Conservation (phyloP, 345 rosid genomes). For the Syzygium grande region DNA sequence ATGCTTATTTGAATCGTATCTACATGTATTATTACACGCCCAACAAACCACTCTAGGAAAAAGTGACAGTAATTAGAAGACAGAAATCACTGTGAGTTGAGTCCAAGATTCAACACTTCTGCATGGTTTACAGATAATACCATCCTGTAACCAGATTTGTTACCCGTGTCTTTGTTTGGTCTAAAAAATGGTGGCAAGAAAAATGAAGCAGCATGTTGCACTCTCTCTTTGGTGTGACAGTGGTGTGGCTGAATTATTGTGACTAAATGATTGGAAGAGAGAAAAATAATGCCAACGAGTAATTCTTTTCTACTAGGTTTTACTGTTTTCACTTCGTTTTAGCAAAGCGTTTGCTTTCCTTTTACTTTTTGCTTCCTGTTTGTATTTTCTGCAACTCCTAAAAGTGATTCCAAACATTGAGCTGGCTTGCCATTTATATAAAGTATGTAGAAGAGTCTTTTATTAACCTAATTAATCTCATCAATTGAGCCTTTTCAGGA, state of each 20-base stretch:
- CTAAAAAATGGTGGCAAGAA: not conserved
- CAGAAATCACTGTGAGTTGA: not conserved
- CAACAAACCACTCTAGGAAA: not conserved
- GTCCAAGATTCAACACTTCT: not conserved
- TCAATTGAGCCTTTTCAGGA: not conserved
- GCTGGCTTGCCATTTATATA: not conserved
- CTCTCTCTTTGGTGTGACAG: not conserved
- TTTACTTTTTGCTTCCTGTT: not conserved
- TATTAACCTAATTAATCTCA: not conserved
- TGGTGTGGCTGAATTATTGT: not conserved
- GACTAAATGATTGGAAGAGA: not conserved
- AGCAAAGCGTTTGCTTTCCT: not conserved
- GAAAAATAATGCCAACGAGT: not conserved
- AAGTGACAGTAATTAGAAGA: not conserved
- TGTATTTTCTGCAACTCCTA: not conserved
- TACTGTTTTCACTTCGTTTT: not conserved
- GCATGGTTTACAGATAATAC: not conserved
- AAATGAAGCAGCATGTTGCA: not conserved
- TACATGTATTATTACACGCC: not conserved
- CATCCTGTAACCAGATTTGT: not conserved
- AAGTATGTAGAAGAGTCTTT: not conserved
- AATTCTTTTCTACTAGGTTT: not conserved
- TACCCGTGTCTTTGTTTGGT: not conserved
- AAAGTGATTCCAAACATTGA: not conserved
- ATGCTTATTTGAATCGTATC: not conserved